Evolutionary conservation across 2,329 filamentous ascomycete species (phyloP).

Genomic region (Sporothrix inflata): DNA sequence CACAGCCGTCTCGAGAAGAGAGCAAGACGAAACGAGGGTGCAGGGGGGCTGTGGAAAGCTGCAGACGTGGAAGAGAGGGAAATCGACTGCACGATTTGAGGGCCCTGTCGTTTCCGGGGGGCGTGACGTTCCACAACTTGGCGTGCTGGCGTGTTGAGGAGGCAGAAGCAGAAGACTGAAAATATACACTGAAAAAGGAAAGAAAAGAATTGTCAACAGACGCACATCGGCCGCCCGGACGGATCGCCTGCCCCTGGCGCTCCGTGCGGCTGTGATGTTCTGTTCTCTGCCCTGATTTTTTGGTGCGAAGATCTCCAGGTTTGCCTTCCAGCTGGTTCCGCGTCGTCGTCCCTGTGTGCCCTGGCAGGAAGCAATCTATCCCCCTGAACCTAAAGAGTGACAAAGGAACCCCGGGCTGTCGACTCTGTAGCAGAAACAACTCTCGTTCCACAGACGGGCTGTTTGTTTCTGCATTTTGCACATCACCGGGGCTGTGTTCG

Average conservation of each 20-base stretch:
- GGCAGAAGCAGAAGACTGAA: background rate
- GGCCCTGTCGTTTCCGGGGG: background rate
- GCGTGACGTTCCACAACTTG: constrained; percentile 22
- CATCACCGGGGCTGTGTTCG: constrained; percentile 21
- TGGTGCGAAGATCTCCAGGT: background rate
- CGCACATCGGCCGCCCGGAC: background rate
- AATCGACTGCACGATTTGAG: background rate
- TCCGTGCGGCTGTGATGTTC: background rate
- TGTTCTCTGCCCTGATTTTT: constrained; percentile 10
- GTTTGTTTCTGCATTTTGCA: background rate
- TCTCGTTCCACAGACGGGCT: background rate
- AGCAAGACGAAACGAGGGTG: constrained; percentile 21
- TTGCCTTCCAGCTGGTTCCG: background rate
- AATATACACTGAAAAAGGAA: background rate
- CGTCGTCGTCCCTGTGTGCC: background rate
- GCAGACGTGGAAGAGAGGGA: background rate
- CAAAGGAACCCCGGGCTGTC: background rate
- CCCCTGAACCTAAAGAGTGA: constrained; percentile 1
- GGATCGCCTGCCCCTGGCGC: background rate
- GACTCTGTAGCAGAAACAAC: constrained; percentile 3
- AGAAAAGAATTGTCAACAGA: background rate
- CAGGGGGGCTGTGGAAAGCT: background rate
- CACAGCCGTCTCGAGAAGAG: constrained; percentile 18
- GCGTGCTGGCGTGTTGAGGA: background rate
- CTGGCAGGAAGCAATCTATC: background rate